A percentile compares a stretch with the other conserved stretches of the same genome.
These are phyloP conservation scores for Corniculantispora saksenae DNA, from an alignment of 2,329 filamentous ascomycete species.

Conservation along the genomic window DNA sequence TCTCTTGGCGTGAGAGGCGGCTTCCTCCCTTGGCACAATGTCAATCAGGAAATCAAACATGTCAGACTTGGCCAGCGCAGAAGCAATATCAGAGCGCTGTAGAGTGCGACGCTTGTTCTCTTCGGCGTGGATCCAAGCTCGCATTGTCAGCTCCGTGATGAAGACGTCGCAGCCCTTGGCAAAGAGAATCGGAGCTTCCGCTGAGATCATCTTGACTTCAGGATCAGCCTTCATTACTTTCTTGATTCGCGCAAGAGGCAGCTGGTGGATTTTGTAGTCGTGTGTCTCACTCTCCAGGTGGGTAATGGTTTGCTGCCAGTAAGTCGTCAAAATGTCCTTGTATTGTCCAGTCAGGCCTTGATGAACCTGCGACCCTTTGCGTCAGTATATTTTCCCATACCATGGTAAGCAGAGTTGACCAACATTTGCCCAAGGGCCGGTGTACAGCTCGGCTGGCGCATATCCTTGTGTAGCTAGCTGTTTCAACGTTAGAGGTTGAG, in stretches of 20 bases:
- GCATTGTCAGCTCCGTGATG: conserved; percentile 98
- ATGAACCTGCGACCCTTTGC: conserved; percentile 67
- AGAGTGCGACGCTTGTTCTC: conserved; percentile 97
- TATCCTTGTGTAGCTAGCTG: conserved; percentile 86
- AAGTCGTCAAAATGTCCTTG: conserved; percentile 96
- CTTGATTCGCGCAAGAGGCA: conserved; percentile 97
- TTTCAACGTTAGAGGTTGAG: conserved; percentile 29
- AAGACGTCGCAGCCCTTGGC: conserved; percentile 99
- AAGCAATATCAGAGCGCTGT: conserved; percentile 94
- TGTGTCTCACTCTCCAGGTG: conserved; percentile 93
- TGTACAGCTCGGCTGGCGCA: conserved; percentile 91
- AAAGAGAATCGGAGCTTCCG: conserved; percentile 95
- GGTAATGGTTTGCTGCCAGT: conserved; percentile 98
- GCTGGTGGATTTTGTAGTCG: conserved; percentile 97
- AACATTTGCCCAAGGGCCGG: conserved; percentile 93
- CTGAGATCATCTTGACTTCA: conserved; percentile 99
- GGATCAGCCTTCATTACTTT: conserved; percentile 99
- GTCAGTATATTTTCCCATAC: not conserved
- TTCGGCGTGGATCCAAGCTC: conserved; percentile 98
- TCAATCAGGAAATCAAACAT: conserved; percentile 99
- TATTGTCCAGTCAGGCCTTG: conserved; percentile 91
- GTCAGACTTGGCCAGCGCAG: conserved; percentile 92
- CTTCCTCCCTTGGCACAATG: conserved; percentile 95
- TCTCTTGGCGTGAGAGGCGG: conserved; percentile 80
- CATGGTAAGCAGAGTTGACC: conserved; percentile 31